Conservation (phyloP, 805 yeast genomes). For the Wickerhamomyces hampshirensis region DNA sequence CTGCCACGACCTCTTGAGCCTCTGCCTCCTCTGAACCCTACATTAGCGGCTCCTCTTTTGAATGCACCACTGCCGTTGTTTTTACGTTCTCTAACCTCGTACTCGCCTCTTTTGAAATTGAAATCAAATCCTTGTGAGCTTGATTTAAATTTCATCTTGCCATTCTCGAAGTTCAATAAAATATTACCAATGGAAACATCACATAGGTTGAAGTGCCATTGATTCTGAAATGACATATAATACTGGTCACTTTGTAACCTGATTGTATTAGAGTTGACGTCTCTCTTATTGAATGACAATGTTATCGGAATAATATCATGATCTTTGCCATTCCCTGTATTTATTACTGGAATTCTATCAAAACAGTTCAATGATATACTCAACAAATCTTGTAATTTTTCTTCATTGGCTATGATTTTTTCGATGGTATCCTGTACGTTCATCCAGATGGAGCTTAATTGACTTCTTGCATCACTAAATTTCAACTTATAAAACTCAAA, state of each 20-base stretch:
- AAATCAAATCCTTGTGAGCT: conserved; percentile 62
- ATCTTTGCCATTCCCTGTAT: conserved; percentile 19
- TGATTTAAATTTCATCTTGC: conserved; percentile 48
- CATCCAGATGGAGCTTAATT: conserved; percentile 60
- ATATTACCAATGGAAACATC: conserved; percentile 52
- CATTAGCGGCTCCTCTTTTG: conserved; percentile 8
- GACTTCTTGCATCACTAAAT: conserved; percentile 55
- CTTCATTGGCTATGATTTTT: conserved; percentile 35
- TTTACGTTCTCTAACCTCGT: conserved; percentile 19
- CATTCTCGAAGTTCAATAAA: conserved; percentile 37
- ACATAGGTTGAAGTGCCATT: conserved; percentile 75
- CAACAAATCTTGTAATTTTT: conserved; percentile 40
- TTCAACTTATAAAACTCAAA: conserved; percentile 60
- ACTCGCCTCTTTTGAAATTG: conserved; percentile 35
- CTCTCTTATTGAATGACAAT: conserved; percentile 34
- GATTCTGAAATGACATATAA: conserved; percentile 60
- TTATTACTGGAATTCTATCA: conserved; percentile 54
- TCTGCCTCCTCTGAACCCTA: conserved; percentile 13
- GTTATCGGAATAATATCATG: conserved; percentile 41
- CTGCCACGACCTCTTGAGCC: conserved; percentile 26
- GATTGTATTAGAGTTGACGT: conserved; percentile 36
- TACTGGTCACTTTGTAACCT: conserved; percentile 55
- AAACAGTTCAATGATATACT: conserved; percentile 56
- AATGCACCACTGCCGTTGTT: conserved; percentile 10
- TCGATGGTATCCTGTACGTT: conserved; percentile 51